phyloP scores from a whole-genome alignment of 1,284 basidiomycete species.

The Sporisorium graminicola region DNA sequence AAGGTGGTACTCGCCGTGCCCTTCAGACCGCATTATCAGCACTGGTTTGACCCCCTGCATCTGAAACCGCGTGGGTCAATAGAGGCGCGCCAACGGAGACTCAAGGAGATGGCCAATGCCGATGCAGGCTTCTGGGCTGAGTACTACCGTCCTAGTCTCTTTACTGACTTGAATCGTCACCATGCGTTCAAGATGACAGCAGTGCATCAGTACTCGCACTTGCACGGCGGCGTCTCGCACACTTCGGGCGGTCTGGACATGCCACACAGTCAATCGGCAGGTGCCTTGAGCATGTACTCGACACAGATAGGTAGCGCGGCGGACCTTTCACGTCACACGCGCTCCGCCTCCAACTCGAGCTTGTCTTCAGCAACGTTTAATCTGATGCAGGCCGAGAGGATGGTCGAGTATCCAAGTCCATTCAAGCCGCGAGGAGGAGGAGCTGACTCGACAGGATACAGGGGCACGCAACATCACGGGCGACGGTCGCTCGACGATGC shows the following conservation, averaged over 20 bases:
- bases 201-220: slow-evolving; percentile 56
- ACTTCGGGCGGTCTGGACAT: slow-evolving; percentile 26
- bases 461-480: slow-evolving; percentile 13
- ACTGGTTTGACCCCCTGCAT: slow-evolving; percentile 59
- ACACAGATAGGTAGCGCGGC: slow-evolving; percentile 33
- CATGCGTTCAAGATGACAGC: slow-evolving; percentile 70
- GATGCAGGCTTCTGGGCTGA: slow-evolving; percentile 66
- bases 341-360: slow-evolving; percentile 38
- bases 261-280: slow-evolving; percentile 35
- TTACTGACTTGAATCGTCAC: slow-evolving; percentile 67
- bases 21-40: slow-evolving; percentile 51
- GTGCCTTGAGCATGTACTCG: slow-evolving; percentile 43
- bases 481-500: slow-evolving; percentile 31
- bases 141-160: slow-evolving; percentile 67
- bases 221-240: slow-evolving; percentile 26
- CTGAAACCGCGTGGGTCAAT: slow-evolving; percentile 39
- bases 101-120: slow-evolving; percentile 57
- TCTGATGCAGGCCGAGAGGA: slow-evolving; percentile 23
- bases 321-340: slow-evolving; percentile 25
- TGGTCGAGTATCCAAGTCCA: slow-evolving; percentile 46
- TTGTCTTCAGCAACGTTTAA: slow-evolving; percentile 23
- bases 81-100: slow-evolving; percentile 41
- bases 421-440: slow-evolving; percentile 41
- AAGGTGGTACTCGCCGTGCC: slow-evolving; percentile 32
- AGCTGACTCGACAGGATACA: slow-evolving; percentile 19